Evolutionary conservation across 148 eudicot species (phyloP).

Genomic region (Rheum nobile): DNA sequence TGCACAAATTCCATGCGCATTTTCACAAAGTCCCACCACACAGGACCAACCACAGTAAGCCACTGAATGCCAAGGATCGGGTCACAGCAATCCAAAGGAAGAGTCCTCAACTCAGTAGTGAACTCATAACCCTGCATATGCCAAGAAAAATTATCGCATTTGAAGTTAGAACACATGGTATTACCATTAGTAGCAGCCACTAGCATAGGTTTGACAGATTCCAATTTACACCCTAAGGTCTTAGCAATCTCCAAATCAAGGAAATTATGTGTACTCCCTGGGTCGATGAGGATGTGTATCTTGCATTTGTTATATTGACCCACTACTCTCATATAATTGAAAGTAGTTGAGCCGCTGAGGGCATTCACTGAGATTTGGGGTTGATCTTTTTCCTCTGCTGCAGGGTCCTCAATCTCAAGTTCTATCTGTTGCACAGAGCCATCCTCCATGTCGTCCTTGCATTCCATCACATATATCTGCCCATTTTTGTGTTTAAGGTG

Average conservation of each 20-base stretch:
- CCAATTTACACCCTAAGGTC: not conserved
- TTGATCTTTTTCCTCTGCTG: too few species aligned
- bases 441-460: not conserved
- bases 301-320: not conserved
- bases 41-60: not conserved
- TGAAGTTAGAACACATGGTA: not conserved
- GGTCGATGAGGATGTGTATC: not conserved
- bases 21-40: not conserved
- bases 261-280: slow-evolving; percentile 14
- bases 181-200: not conserved
- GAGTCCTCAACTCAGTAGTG: not conserved
- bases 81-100: not conserved
- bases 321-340: not conserved
- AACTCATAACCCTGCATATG: not conserved
- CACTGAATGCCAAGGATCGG: not conserved
- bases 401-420: not conserved
- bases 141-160: not conserved
- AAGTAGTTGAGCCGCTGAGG: not conserved
- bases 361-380: slow-evolving; percentile 2
- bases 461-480: not conserved
- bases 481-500: not conserved
- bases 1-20: not conserved
- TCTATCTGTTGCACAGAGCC: not conserved
- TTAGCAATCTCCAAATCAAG: not conserved
- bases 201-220: accelerated